Percentiles rank a stretch among this genome's conserved stretches.
Conservation (phyloP, 192 early-diverging fungal genomes). For the Coemansia sp. region DNA sequence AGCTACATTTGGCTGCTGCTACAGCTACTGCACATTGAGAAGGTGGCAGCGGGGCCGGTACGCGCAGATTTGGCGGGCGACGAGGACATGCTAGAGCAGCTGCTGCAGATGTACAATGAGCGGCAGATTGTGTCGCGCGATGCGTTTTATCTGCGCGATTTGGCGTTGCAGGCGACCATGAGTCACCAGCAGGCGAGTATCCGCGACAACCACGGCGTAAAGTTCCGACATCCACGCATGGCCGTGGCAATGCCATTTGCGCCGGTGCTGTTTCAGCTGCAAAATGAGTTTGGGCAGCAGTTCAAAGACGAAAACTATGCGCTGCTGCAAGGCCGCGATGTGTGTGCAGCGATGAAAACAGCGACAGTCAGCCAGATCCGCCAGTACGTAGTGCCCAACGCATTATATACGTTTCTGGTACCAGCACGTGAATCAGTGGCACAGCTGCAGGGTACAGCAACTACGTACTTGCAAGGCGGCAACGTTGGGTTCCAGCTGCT, state of each 20-base stretch:
- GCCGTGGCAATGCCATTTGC: constrained; percentile 63
- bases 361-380: constrained; percentile 48
- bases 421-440: constrained; percentile 37
- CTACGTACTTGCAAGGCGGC: constrained; percentile 65
- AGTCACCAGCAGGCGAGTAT: constrained; percentile 64
- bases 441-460: constrained; percentile 31
- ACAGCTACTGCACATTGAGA: constrained; percentile 71
- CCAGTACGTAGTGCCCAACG: constrained; percentile 46
- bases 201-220: constrained; percentile 65
- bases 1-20: constrained; percentile 70
- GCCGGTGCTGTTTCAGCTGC: constrained; percentile 38
- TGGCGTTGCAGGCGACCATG: constrained; percentile 71
- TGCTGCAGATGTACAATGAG: constrained; percentile 73
- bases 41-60: constrained; percentile 59
- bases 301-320: constrained; percentile 40
- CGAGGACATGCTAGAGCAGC: constrained; percentile 69
- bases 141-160: constrained; percentile 71
- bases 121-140: constrained; percentile 70
- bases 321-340: constrained; percentile 26
- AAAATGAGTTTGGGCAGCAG: constrained; percentile 39
- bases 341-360: constrained; percentile 41
- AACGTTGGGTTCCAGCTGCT: constrained; percentile 64
- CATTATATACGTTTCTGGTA: constrained; percentile 51
- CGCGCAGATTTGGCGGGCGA: constrained; percentile 66
- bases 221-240: constrained; percentile 68